Percentiles rank a stretch among this genome's conserved stretches.
Conservation (phyloP, 352 stramenopile species). For the Phytophthora meadii region DNA sequence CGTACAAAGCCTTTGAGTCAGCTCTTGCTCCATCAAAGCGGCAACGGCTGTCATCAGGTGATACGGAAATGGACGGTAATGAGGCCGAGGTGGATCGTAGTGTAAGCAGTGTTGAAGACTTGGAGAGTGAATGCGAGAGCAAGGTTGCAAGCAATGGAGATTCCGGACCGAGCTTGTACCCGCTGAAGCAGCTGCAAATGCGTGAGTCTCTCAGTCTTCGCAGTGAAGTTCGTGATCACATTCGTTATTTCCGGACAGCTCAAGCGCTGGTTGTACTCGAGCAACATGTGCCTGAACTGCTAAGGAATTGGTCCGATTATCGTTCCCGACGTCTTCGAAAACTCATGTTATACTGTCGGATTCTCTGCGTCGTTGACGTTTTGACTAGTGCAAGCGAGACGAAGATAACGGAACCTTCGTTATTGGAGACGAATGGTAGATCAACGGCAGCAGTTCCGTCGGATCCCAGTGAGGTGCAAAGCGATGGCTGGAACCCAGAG, state of each 20-base stretch:
- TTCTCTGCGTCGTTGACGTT: slow-evolving; percentile 56
- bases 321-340: slow-evolving; percentile 13
- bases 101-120: slow-evolving; percentile 12
- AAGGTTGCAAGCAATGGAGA: slow-evolving; percentile 11
- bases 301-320: slow-evolving; percentile 5
- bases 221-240: slow-evolving; percentile 43
- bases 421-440: slow-evolving; percentile 13
- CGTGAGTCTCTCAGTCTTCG: slow-evolving; percentile 36
- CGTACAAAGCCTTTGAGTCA: slow-evolving; percentile 37
- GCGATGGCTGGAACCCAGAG: slow-evolving; percentile 42
- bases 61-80: slow-evolving; percentile 11
- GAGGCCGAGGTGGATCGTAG: slow-evolving; percentile 3
- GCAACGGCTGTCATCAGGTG: slow-evolving; percentile 10
- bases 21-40: slow-evolving; percentile 9
- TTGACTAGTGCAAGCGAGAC: slow-evolving; percentile 28
- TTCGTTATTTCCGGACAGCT: slow-evolving; percentile 42
- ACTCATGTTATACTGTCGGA: slow-evolving; percentile 42
- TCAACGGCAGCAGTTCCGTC: background rate
- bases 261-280: slow-evolving; percentile 38
- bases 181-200: slow-evolving; percentile 18
- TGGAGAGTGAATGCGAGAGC: slow-evolving; percentile 22
- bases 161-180: background rate
- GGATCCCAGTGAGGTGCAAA: background rate
- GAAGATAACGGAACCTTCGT: slow-evolving; percentile 4
- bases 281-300: slow-evolving; percentile 17